Evolutionary conservation across 805 yeast species (phyloP), one percentile per base, ranked within the genome.

Genomic region (Myxozyma mucilagina): DNA sequence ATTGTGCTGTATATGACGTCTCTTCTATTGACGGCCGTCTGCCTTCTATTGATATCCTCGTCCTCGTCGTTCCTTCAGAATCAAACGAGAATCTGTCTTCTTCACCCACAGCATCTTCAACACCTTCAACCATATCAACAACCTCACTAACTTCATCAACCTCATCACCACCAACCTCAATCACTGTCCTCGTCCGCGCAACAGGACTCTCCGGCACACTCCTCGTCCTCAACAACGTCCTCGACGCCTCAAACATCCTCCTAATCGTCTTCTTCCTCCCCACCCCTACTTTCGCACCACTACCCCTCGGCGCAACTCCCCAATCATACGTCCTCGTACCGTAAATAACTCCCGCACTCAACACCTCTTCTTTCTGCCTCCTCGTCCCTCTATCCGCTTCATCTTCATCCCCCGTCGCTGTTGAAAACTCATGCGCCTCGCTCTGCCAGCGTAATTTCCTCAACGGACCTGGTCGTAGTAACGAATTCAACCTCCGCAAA

Each of bases 301-400:
- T 13, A 20, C 8, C 8, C 6, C 50, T 14, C 24, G 53, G 53
- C 9, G 45, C 34, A 1, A 63, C 47, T 0, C 82, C 83, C 84
- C 84, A 81, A 45, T 79, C 80, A 64, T 80, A 83, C 11, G 79
- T 78, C 36, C 82, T 70, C 13, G 83, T 81, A 7, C 84, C 84
- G 38, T 73, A 74, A 7, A 80, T 80, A 34, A 61, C 69, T 52
- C 65, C 73, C 24, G 63, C 72, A 31, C 44, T 54, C 34, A 59
- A 42, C n/a, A 49, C 62, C 6, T 54, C 58, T 16, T 59, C 52
- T 41, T 49, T 53, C 18, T 58, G 54, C n/a, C n/a, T n/a, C n/a
- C n/a, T n/a, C n/a, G n/a, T n/a, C n/a, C n/a, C n/a, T n/a, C n/a
- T n/a, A n/a, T n/a, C n/a, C n/a, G n/a, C n/a, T n/a, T n/a, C 59